Percentiles rank a stretch among this genome's conserved stretches.
These are phyloP conservation scores for Eucalyptus viminalis DNA, from an alignment of 345 rosid species.

Conservation along the genomic window DNA sequence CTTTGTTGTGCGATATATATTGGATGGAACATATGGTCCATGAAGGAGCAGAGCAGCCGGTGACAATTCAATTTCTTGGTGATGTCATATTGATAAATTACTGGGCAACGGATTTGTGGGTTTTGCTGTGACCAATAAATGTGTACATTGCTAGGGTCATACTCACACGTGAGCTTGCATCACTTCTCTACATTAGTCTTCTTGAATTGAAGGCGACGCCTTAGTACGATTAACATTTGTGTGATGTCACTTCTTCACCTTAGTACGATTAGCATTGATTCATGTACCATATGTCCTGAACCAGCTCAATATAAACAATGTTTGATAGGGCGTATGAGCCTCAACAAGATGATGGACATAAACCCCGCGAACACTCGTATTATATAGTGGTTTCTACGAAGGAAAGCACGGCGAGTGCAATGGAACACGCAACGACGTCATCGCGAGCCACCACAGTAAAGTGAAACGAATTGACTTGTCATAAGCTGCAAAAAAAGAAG, in stretches of 20 bases:
- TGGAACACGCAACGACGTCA: background rate
- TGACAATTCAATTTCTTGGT: background rate
- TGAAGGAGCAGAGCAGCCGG: background rate
- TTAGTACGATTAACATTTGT: background rate
- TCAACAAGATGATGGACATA: background rate
- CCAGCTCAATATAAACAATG: background rate
- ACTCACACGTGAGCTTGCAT: background rate
- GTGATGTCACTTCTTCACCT: background rate
- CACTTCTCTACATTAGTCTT: background rate
- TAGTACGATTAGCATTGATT: background rate
- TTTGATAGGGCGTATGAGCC: background rate
- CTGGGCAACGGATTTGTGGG: background rate
- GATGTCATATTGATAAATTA: background rate
- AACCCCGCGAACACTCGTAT: background rate
- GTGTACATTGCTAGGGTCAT: background rate
- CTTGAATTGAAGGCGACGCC: background rate
- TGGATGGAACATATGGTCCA: background rate
- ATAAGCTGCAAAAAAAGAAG: background rate
- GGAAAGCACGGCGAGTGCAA: background rate
- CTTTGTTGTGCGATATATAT: background rate
- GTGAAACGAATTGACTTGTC: background rate
- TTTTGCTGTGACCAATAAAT: background rate
- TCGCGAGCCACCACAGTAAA: background rate
- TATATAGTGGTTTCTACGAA: background rate
- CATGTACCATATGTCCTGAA: background rate